Evolutionary conservation across 371 early-diverging fungal genomes (phyloP).

Genomic region (Saksenaea vasiformis): DNA sequence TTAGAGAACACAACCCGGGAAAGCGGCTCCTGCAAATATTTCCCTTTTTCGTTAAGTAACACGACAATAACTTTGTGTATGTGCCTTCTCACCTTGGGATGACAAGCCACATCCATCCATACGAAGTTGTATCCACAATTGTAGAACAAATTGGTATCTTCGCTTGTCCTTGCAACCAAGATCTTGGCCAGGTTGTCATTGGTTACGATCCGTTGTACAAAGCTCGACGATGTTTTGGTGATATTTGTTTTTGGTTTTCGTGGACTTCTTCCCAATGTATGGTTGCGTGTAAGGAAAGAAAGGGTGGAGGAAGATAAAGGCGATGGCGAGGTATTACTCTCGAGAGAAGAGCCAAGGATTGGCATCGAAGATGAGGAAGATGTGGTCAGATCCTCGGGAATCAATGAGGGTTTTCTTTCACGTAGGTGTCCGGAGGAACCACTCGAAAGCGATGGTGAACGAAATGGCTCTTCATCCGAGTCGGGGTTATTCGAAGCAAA

Average conservation of each 20-base stretch:
- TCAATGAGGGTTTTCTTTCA: slow-evolving; percentile 13
- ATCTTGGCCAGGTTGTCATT: slow-evolving; percentile 81
- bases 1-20: slow-evolving; percentile 79
- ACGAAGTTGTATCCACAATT: slow-evolving; percentile 81
- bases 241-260: slow-evolving; percentile 61
- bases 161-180: slow-evolving; percentile 65
- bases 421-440: slow-evolving; percentile 26
- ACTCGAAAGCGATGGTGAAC: slow-evolving; percentile 34
- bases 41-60: background rate
- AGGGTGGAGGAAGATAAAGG: slow-evolving; percentile 22
- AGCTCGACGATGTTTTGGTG: slow-evolving; percentile 67
- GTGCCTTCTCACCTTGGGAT: slow-evolving; percentile 54
- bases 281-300: slow-evolving; percentile 36
- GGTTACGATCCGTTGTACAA: slow-evolving; percentile 83
- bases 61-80: background rate
- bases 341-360: slow-evolving; percentile 22
- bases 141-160: slow-evolving; percentile 81
- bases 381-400: slow-evolving; percentile 17
- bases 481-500: slow-evolving; percentile 17
- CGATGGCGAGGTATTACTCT: slow-evolving; percentile 8
- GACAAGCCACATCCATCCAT: slow-evolving; percentile 75
- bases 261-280: slow-evolving; percentile 18
- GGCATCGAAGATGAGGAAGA: slow-evolving; percentile 10
- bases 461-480: slow-evolving; percentile 24
- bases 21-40: slow-evolving; percentile 67